Base-by-base conservation (phyloP, 2,329 filamentous ascomycete genomes). In the Fusarium kyushuense region DNA sequence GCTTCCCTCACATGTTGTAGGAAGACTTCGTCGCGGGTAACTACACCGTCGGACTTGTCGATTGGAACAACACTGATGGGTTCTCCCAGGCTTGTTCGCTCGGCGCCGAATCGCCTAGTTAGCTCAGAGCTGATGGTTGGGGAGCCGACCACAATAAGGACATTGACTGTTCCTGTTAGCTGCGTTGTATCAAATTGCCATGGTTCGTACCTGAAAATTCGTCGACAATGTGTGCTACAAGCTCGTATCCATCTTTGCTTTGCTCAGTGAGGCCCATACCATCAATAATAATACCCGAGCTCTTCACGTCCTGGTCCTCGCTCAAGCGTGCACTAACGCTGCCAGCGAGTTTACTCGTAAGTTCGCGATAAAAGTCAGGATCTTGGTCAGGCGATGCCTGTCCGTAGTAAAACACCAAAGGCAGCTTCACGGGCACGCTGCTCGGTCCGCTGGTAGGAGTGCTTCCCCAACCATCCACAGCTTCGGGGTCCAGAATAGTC, bases 381-480 rank as follows among this genome's bases (percentile, higher is more conserved):
- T 93, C 91, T 49, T 93, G 91, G 71, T 93, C 90, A 1, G 93
- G 87, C 65, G 84, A 89, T 53, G 87, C 84, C 66, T 91, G 83
- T 17, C 96, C 95, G 77, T 92, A 97, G 79, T 94, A 93, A 76
- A 97, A 97, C 29, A 95, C 93, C 54, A 99, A 82, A 7, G 96
- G 96, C 72, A 97, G 84, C 82, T 97, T 98, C 53, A 97, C 93
- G 0, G 95, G 94, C 19, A 97, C 89, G 1, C 90, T 87, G 71
- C 91, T 96, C 1, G 96, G 94, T 0, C 95, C 96, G 69, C 92
- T 96, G 73, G 94, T 97, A 0, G 95, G 94, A 72, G 93, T 94
- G 70, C 87, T 93, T 12, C 96, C 96, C 90, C 94, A 97, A 21
- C 92, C 93, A 64, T 93, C 90, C 74, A 95, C 92, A 3, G 84